phyloP scores from a whole-genome alignment of 306 rosid species.

The Gastrolobium villosum region DNA sequence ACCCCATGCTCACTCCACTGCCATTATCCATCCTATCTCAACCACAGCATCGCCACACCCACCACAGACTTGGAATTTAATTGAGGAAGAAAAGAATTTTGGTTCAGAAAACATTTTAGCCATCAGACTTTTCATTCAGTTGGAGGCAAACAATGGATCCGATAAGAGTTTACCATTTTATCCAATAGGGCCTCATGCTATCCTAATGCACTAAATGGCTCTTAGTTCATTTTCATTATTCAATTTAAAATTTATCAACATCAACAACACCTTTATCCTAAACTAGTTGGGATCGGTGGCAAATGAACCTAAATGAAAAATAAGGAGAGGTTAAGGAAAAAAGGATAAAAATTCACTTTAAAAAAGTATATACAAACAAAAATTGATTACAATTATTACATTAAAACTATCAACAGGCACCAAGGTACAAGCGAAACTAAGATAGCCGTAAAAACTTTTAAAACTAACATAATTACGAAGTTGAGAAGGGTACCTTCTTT shows the following conservation, averaged over 20 bases:
- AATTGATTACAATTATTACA: background rate
- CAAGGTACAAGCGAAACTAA: background rate
- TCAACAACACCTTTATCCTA: no score
- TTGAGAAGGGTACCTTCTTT: constrained; percentile 73
- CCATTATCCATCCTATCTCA: background rate
- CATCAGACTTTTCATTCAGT: background rate
- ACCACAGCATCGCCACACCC: background rate
- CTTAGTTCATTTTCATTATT: background rate
- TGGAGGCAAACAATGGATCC: background rate
- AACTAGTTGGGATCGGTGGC: no score
- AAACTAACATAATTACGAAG: background rate
- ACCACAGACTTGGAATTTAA: background rate
- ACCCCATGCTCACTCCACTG: background rate
- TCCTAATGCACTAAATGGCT: background rate
- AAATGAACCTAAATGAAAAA: no score
- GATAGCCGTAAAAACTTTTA: background rate
- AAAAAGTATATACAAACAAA: background rate
- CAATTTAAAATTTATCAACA: background rate
- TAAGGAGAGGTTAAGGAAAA: no score
- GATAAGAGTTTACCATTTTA: background rate
- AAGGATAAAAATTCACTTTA: background rate
- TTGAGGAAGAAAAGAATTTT: background rate
- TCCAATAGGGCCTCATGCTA: constrained; percentile 5
- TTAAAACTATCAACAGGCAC: constrained; percentile 19
- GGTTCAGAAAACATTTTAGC: background rate